Evolutionary conservation across 176 grass and related monocot genomes (phyloP), one percentile per base, ranked within the genome.

Genomic region (Juncus inflexus): DNA sequence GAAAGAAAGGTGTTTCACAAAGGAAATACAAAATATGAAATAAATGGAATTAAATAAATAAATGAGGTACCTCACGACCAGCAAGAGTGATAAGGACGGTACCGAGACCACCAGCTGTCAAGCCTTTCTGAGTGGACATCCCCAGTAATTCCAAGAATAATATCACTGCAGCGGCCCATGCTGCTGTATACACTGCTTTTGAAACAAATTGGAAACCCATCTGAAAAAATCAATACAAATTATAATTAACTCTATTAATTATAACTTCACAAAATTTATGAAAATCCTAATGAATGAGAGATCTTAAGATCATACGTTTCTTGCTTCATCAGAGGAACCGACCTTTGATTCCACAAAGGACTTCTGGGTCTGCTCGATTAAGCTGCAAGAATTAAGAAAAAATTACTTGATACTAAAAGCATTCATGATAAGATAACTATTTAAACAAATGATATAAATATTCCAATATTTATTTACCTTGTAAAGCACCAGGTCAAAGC

Each of bases 91-190:
- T 81, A 61, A 99, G 84, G 15, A 99, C 94, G 69, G 94, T 92
- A 66, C 94, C 94, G 43, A 99, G 90, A 77, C 94, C 94, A 79
- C 94, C 88, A 65, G 94, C 88, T 77, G 88, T 99, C 45, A 99
- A 76, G 80, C 88, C 91, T 78, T 83, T 99, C 73, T 99, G 88
- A 76, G 94, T 99, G 64, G 87, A 92, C 77, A 47, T 47, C 4
- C 43, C 43, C 71, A 92, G 74, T 83, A 99, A 90, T 64, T 99
- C 88, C 94, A 99, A 89, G 55, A 92, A 99, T 57, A 99, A 80
- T 75, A 88, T 84, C 79, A 80, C 9, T 53, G 94, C 80, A 78
- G 94, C 94, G 69, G 89, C 82, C 94, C 94, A 92, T 55, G 92
- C 71, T 80, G 88, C 85, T 66, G 84, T 91, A 58, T 99, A 99